Base-by-base conservation (phyloP, 2,329 filamentous ascomycete genomes). In the Alternaria burnsii region DNA sequence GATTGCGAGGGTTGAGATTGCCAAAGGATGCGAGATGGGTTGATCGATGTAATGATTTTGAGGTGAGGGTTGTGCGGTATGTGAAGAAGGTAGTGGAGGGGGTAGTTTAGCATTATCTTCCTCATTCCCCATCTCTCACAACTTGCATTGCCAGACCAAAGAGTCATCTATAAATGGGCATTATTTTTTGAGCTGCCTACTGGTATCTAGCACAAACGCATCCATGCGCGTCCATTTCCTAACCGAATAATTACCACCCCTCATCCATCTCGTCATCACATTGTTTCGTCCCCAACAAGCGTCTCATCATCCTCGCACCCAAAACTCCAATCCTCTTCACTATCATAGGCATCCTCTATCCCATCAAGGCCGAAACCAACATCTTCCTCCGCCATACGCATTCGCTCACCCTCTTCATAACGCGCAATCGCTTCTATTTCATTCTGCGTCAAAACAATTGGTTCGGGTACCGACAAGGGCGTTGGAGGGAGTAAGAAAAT, bases 261-360 rank as follows among this genome's bases (percentile, higher is more conserved):
- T 30, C 28, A 30, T 30, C 28, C 11, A 30, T 5, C 4, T 11
- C 4, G 11, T 11, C 28, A 9, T 30, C 28, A 30, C 28, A 30
- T 11, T 11, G 28, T 0, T 11, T 11, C 28, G 0, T 30, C 28
- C 28, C 40, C 41, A 58, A 60, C n/a, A 32, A 57, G 26, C 18
- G 40, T 22, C 14, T 60, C 46, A 22, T 57, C 38, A 20, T 51
- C 47, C 14, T 57, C 53, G 26, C 51, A 53, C 22, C 16, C 54
- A 44, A 61, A 63, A 7, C 53, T 58, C 52, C 44, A 52, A 34
- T 62, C 56, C 28, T 59, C 62, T 5, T 63, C 59, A 22, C 57
- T 52, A 30, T 60, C 52, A 24, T 62, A 53, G 11, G 52, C 56
- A 41, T 65, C 62, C 8, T 20, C 30, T 18, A 61, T 18, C 12